Conservation (phyloP, 1,284 basidiomycete species). For the Fomitopsis palustris region DNA sequence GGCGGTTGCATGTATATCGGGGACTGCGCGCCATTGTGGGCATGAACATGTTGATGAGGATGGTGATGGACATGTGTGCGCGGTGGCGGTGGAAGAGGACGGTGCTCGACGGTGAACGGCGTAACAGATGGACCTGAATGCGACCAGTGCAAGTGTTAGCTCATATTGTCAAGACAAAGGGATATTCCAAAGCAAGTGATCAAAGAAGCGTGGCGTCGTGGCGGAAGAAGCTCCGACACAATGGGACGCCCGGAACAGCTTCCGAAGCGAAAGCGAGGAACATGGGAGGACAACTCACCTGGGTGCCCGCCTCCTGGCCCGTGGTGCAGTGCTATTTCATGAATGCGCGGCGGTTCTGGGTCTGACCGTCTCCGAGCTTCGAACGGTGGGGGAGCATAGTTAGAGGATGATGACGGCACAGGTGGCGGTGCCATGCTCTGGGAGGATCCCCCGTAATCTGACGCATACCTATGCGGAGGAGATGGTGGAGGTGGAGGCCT, state of each 20-base stretch:
- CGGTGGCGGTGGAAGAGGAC: conserved; percentile 9
- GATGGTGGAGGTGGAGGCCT: conserved; percentile 20
- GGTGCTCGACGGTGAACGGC: conserved; percentile 17
- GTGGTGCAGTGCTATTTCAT: conserved; percentile 1
- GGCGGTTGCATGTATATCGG: conserved; percentile 27
- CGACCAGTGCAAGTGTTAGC: neutral
- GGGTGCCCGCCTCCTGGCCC: neutral
- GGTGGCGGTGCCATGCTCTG: conserved; percentile 17
- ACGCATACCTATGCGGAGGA: conserved; percentile 17
- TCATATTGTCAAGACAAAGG: neutral
- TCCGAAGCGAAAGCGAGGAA: neutral
- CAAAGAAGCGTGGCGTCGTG: neutral
- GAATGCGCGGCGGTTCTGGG: conserved; percentile 8
- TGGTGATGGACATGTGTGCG: conserved; percentile 11
- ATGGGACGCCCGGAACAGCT: neutral
- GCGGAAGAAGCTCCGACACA: neutral
- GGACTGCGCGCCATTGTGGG: conserved; percentile 19
- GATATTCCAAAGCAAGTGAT: neutral
- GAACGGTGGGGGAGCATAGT: conserved; percentile 14
- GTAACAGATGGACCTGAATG: conserved; percentile 5
- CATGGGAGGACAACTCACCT: conserved; percentile 1
- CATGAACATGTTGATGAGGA: conserved; percentile 12
- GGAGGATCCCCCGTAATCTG: conserved; percentile 10
- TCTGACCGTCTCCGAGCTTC: conserved; percentile 17
- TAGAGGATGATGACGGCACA: conserved; percentile 17